phyloP scores from a whole-genome alignment of 176 grass and related monocot species.

The Saccharum spontaneum region DNA sequence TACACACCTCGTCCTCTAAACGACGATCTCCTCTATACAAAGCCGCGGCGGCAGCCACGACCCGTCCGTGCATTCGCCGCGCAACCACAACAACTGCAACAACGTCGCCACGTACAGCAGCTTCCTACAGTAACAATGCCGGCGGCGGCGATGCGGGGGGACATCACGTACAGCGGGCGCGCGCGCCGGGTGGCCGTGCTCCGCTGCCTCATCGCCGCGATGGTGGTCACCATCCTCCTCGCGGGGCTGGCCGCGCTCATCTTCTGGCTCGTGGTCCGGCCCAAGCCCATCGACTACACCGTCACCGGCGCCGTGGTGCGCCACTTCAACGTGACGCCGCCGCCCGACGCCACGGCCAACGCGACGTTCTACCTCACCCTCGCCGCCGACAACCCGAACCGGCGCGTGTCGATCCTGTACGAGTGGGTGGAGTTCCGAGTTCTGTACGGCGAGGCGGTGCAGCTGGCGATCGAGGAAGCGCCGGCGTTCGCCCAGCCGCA shows the following conservation, averaged over 20 bases:
- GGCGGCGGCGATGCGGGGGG: background rate
- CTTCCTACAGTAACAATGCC: background rate
- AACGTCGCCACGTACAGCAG: background rate
- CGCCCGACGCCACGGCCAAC: conserved; percentile 34
- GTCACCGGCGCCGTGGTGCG: conserved; percentile 42
- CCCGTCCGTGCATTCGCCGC: background rate
- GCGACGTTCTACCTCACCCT: conserved; percentile 74
- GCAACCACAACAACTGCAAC: no score
- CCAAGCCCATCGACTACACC: conserved; percentile 69
- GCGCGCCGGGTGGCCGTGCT: conserved; percentile 31
- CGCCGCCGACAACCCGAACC: conserved; percentile 65
- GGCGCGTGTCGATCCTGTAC: conserved; percentile 65
- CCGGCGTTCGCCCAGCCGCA: conserved; percentile 43
- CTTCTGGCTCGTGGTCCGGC: conserved; percentile 74
- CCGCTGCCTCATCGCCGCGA: conserved; percentile 40
- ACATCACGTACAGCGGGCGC: background rate
- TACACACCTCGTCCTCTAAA: no score
- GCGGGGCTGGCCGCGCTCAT: conserved; percentile 55
- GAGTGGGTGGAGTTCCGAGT: conserved; percentile 46
- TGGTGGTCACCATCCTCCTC: conserved; percentile 46
- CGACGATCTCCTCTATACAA: conserved; percentile 26
- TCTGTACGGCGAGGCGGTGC: conserved; percentile 41
- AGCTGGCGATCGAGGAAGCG: conserved; percentile 41
- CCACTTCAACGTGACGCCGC: conserved; percentile 58
- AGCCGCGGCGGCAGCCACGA: background rate